These are phyloP conservation scores for Aspergillus japonicus DNA, from an alignment of 2,329 filamentous ascomycete species.

Conservation along the genomic window DNA sequence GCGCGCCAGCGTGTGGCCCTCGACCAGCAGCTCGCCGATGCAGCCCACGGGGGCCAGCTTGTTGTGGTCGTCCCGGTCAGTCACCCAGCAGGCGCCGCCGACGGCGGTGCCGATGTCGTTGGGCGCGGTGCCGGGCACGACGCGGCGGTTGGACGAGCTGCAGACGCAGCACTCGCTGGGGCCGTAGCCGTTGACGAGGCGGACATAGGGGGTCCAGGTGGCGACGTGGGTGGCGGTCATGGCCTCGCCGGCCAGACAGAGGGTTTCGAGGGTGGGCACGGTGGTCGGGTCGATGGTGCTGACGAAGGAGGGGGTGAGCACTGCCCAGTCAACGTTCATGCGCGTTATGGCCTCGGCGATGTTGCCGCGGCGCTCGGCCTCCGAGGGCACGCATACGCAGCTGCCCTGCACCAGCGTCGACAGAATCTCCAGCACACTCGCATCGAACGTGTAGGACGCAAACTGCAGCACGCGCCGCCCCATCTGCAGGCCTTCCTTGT, in stretches of 20 bases:
- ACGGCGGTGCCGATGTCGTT: conserved; percentile 17
- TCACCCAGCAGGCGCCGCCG: conserved; percentile 26
- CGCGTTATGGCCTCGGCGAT: conserved; percentile 44
- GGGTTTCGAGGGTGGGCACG: not conserved
- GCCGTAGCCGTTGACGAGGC: conserved; percentile 28
- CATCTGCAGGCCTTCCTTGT: conserved; percentile 47
- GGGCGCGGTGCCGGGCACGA: not conserved
- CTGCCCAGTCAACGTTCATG: conserved; percentile 3
- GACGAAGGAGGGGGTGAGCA: conserved; percentile 11
- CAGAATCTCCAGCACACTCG: conserved; percentile 29
- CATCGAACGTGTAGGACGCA: conserved; percentile 39
- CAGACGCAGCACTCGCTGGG: conserved; percentile 27
- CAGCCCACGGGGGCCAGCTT: conserved; percentile 17
- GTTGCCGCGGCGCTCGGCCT: conserved; percentile 43
- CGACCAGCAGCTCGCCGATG: conserved; percentile 27
- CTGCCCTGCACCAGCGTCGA: conserved; percentile 19
- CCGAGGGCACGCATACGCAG: conserved; percentile 49
- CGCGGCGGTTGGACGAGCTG: not conserved
- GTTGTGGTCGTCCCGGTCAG: conserved; percentile 27
- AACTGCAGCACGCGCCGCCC: conserved; percentile 43
- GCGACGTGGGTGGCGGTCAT: not conserved
- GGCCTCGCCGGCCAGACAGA: conserved; percentile 7
- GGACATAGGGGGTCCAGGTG: not conserved
- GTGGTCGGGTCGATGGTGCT: conserved; percentile 1
- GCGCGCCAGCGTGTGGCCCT: conserved; percentile 31